Evolutionary conservation across 2,329 filamentous ascomycete genomes (phyloP).

Genomic region (Talaromyces piceae): DNA sequence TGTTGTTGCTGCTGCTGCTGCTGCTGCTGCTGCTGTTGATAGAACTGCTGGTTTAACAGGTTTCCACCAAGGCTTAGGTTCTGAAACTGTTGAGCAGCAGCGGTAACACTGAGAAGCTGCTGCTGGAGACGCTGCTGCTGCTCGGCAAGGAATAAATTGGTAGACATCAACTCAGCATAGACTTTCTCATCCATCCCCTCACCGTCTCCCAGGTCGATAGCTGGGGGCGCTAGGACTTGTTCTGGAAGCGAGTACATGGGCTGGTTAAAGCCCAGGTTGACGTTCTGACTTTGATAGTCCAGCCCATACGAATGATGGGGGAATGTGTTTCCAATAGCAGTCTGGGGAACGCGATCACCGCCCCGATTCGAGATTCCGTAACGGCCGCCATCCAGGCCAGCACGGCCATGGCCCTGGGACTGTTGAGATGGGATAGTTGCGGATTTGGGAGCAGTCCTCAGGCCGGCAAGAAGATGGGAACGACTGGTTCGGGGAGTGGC

Average conservation of each 20-base stretch:
- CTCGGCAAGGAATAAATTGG: constrained; percentile 85
- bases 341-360: constrained; percentile 49
- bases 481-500: constrained; percentile 88
- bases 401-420: constrained; percentile 38
- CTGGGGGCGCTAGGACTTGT: constrained; percentile 63
- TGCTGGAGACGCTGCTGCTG: constrained; percentile 94
- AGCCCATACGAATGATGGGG: constrained; percentile 34
- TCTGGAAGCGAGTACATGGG: constrained; percentile 67
- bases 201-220: constrained; percentile 61
- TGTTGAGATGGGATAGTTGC: constrained; percentile 63
- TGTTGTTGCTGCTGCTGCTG: constrained; percentile 41
- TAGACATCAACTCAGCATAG: constrained; percentile 82
- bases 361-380: constrained; percentile 35
- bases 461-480: constrained; percentile 84
- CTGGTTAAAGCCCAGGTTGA: constrained; percentile 33
- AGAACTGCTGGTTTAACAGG: constrained; percentile 31
- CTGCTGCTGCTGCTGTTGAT: constrained; percentile 45
- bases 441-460: constrained; percentile 89
- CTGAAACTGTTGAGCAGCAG: constrained; percentile 75
- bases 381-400: constrained; percentile 41
- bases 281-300: constrained; percentile 17
- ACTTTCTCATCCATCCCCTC: constrained; percentile 77
- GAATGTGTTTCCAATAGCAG: constrained; percentile 51
- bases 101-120: constrained; percentile 77
- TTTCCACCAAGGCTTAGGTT: constrained; percentile 58